phyloP scores from a whole-genome alignment of 805 yeast species.

The Debaryomyces hansenii region DNA sequence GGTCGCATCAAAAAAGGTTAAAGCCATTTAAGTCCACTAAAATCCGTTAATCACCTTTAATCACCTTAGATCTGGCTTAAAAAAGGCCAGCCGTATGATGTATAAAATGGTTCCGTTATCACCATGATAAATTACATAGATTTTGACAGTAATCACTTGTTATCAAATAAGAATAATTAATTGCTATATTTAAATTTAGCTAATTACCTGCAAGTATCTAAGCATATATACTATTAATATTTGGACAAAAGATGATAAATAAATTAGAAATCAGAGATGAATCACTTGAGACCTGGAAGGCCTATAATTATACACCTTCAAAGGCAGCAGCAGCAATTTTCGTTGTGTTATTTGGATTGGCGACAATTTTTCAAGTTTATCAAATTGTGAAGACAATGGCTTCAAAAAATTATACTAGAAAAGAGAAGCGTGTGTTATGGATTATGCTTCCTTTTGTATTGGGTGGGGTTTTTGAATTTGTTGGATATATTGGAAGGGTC shows the following conservation, averaged over 20 bases:
- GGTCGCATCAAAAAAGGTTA: no score
- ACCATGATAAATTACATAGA: background rate
- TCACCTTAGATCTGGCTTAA: background rate
- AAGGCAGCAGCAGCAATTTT: conserved; percentile 4
- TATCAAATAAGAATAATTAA: background rate
- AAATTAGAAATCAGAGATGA: background rate
- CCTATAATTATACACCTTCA: conserved; percentile 5
- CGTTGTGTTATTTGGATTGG: background rate
- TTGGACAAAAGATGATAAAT: background rate
- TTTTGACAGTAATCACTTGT: background rate
- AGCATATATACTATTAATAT: background rate
- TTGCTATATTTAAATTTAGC: no score
- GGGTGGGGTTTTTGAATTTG: conserved; percentile 21
- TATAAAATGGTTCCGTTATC: background rate
- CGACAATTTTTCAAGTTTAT: background rate
- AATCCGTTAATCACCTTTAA: background rate
- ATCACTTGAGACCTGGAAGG: background rate
- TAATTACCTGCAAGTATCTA: no score
- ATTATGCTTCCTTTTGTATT: conserved; percentile 17
- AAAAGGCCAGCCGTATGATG: background rate
- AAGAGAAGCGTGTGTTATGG: background rate
- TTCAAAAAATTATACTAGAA: background rate
- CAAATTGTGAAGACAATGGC: background rate
- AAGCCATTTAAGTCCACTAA: background rate
- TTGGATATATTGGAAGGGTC: conserved; percentile 25